Conservation (phyloP, 306 rosid genomes). For the Sicyos baderoa region DNA sequence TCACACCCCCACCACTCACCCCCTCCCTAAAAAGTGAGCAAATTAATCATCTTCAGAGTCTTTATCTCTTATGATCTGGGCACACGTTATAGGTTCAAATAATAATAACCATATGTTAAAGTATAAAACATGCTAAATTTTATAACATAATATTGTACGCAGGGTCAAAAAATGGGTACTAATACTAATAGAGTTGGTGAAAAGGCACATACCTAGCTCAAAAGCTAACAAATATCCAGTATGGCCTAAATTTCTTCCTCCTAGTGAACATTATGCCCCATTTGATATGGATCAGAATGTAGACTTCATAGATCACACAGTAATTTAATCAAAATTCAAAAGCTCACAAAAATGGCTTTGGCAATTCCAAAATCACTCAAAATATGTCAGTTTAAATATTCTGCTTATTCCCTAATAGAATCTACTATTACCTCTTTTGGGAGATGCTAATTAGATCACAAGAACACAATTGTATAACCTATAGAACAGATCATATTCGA, state of each 20-base stretch:
- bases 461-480: background rate
- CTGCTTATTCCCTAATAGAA: background rate
- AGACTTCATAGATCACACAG: background rate
- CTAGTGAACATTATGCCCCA: background rate
- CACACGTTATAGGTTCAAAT: slow-evolving; percentile 2
- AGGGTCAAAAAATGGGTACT: background rate
- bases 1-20: background rate
- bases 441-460: background rate
- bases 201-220: slow-evolving; percentile 10
- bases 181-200: background rate
- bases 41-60: background rate
- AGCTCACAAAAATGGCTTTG: background rate
- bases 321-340: background rate
- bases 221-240: background rate
- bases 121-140: background rate
- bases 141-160: background rate
- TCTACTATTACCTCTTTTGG: background rate
- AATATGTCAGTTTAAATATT: background rate
- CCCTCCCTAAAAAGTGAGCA: background rate
- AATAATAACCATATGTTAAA: background rate
- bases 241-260: background rate
- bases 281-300: background rate
- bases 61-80: background rate
- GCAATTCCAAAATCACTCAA: background rate
- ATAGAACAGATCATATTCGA: background rate